These are phyloP conservation scores for Apiotrichum laibachii DNA, from an alignment of 1,284 basidiomycete species.

Conservation along the genomic window DNA sequence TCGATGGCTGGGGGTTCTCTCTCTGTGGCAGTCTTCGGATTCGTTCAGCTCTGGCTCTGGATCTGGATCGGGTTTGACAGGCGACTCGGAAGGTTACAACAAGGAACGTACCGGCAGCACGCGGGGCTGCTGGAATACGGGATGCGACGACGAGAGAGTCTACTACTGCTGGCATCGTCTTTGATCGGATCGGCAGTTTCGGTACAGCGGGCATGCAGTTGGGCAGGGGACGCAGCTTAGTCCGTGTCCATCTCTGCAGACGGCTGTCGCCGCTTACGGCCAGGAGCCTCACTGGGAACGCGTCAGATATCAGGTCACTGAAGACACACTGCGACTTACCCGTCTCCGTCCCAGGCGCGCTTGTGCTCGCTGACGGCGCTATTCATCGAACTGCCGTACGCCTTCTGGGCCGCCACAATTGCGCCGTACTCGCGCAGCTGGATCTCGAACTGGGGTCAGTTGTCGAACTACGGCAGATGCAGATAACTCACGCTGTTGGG, in stretches of 20 bases:
- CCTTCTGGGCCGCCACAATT: slow-evolving; percentile 57
- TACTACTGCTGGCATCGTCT: too few species aligned
- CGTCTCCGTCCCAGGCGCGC: slow-evolving; percentile 20
- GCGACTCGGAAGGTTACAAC: too few species aligned
- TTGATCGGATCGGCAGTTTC: too few species aligned
- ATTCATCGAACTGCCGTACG: slow-evolving; percentile 14
- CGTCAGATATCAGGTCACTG: background rate
- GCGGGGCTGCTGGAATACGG: too few species aligned
- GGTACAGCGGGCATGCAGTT: too few species aligned
- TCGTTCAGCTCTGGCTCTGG: too few species aligned
- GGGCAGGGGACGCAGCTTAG: too few species aligned
- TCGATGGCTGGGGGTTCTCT: too few species aligned
- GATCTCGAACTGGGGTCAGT: slow-evolving; percentile 63
- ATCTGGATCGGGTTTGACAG: too few species aligned
- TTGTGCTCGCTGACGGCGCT: slow-evolving; percentile 22
- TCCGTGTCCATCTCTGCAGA: background rate
- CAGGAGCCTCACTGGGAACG: background rate
- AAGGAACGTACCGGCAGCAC: too few species aligned
- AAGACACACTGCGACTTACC: slow-evolving; percentile 4
- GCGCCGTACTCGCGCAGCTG: slow-evolving; percentile 91
- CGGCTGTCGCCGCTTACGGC: background rate
- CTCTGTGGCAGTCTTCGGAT: too few species aligned
- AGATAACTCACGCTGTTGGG: slow-evolving; percentile 63
- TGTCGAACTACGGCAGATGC: background rate
- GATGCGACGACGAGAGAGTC: too few species aligned